Conservation (phyloP, 805 yeast genomes). For the Zygosaccharomyces bisporus region DNA sequence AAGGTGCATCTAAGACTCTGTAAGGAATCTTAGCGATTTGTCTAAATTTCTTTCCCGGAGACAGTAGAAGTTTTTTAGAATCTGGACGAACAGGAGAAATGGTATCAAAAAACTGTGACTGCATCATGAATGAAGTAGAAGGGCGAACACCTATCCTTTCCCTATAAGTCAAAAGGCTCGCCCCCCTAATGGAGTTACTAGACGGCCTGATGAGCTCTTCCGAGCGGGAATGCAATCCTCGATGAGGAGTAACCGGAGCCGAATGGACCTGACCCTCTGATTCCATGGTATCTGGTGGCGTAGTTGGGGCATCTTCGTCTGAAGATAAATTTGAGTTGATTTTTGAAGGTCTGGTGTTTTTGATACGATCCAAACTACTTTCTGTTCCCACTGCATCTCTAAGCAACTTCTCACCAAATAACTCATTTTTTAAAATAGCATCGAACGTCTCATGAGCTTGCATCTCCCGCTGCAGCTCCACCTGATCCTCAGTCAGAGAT, state of each 20-base stretch:
- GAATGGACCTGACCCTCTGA: constrained; percentile 17
- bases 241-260: constrained; percentile 38
- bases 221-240: constrained; percentile 18
- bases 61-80: constrained; percentile 69
- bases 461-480: constrained; percentile 64
- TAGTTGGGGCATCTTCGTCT: constrained; percentile 9
- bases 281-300: constrained; percentile 13
- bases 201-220: constrained; percentile 26
- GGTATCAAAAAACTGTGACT: constrained; percentile 61
- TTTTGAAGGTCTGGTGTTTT: constrained; percentile 32
- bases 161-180: constrained; percentile 70
- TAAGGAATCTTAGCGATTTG: constrained; percentile 83
- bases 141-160: constrained; percentile 66
- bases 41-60: constrained; percentile 78
- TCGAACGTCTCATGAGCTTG: constrained; percentile 88
- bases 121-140: constrained; percentile 55
- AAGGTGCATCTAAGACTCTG: constrained; percentile 94
- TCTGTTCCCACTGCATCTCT: constrained; percentile 34
- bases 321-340: constrained; percentile 12
- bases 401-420: constrained; percentile 85
- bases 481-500: constrained; percentile 44
- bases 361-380: constrained; percentile 32
- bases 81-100: constrained; percentile 87
- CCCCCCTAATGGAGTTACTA: constrained; percentile 35
- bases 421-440: constrained; percentile 78